A percentile compares a stretch with the other conserved stretches of the same genome.
Conservation (phyloP, 805 yeast genomes). For the Candida manassasensis region DNA sequence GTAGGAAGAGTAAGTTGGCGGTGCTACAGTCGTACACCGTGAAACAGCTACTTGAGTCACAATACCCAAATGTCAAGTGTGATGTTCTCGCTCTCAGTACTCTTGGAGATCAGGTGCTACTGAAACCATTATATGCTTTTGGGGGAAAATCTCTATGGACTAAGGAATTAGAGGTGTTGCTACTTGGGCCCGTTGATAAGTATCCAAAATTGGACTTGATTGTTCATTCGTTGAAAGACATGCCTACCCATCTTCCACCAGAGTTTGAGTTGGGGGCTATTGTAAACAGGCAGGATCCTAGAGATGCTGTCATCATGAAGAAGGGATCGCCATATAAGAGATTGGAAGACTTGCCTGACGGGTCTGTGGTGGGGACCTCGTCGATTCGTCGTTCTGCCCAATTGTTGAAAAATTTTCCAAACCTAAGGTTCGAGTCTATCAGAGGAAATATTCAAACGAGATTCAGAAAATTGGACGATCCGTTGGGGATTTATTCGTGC, state of each 20-base stretch:
- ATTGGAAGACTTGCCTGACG: constrained; percentile 73
- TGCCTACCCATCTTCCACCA: constrained; percentile 87
- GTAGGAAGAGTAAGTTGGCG: constrained; percentile 84
- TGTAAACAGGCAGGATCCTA: constrained; percentile 82
- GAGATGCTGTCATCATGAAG: constrained; percentile 85
- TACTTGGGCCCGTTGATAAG: constrained; percentile 57
- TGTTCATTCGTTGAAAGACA: constrained; percentile 90
- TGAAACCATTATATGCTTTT: constrained; percentile 83
- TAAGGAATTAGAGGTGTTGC: constrained; percentile 79
- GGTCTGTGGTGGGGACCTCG: constrained; percentile 89
- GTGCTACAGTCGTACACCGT: constrained; percentile 80
- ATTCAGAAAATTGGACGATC: constrained; percentile 71
- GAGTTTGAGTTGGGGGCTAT: constrained; percentile 89
- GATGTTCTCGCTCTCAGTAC: constrained; percentile 79
- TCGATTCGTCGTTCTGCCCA: constrained; percentile 94
- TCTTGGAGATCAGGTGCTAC: constrained; percentile 84
- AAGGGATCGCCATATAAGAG: constrained; percentile 56
- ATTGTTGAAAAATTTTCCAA: constrained; percentile 71
- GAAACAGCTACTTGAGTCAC: constrained; percentile 50
- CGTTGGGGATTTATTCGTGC: constrained; percentile 55
- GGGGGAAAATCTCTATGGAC: constrained; percentile 98
- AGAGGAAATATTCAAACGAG: constrained; percentile 82
- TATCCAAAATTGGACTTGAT: constrained; percentile 76
- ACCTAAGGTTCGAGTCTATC: constrained; percentile 72
- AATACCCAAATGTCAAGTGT: constrained; percentile 63